Evolutionary conservation across 1,284 basidiomycete species (phyloP).

Genomic region (Sparassis latifolia): DNA sequence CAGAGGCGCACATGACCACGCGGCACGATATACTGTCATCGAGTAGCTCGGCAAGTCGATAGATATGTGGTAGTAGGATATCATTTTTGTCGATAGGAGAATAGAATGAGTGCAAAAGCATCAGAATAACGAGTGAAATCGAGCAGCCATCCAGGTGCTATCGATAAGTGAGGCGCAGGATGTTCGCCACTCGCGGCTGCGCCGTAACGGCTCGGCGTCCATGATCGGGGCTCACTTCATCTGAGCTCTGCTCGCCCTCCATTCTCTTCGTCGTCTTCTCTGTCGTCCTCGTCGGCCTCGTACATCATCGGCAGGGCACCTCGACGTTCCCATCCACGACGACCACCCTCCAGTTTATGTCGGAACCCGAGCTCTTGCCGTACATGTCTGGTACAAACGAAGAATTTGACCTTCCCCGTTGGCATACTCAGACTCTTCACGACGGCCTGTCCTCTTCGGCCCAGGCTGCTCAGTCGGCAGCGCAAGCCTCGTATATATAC

Average conservation of each 20-base stretch:
- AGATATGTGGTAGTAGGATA: conserved; percentile 2
- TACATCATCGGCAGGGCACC: conserved; percentile 10
- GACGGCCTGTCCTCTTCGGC: conserved; percentile 58
- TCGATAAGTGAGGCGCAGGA: conserved; percentile 1
- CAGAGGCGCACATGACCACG: conserved; percentile 2
- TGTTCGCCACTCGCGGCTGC: conserved; percentile 8
- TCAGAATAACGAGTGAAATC: too few relatives aligned
- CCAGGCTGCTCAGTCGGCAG: conserved; percentile 52
- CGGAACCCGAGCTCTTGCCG: conserved; percentile 43
- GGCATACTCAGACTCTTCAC: conserved; percentile 58
- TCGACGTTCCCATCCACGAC: conserved; percentile 9
- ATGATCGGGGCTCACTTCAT: conserved; percentile 22
- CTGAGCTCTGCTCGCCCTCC: conserved; percentile 13
- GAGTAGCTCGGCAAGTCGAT: conserved; percentile 1
- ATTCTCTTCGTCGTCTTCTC: conserved; percentile 18
- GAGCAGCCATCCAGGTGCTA: neutral
- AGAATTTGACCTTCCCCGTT: conserved; percentile 74
- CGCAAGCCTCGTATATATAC: conserved; percentile 39
- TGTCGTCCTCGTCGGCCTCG: conserved; percentile 11
- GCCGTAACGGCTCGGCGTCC: conserved; percentile 18
- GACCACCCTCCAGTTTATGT: conserved; percentile 28
- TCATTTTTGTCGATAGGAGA: too few relatives aligned
- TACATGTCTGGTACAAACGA: conserved; percentile 50
- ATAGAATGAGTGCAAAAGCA: too few relatives aligned
- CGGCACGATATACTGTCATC: too few relatives aligned